A percentile compares a stretch with the other conserved stretches of the same genome.
Conservation (phyloP, 1,139 yeast species). For the Geotrichum europaeum region DNA sequence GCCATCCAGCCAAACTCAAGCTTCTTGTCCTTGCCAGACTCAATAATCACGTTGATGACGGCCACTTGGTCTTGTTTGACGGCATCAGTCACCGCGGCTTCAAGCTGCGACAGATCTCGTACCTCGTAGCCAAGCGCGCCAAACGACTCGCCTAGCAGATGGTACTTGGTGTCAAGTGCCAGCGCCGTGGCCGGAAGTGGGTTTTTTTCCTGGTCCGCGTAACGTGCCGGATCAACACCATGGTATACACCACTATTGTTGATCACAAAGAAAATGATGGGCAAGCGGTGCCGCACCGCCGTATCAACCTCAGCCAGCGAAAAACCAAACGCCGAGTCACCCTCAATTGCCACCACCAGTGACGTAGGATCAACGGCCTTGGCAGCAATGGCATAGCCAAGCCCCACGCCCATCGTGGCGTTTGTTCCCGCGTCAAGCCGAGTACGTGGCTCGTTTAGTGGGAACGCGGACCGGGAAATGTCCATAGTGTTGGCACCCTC, state of each 20-base stretch:
- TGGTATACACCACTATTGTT: slow-evolving; percentile 65
- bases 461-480: slow-evolving; percentile 53
- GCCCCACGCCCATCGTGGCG: slow-evolving; percentile 67
- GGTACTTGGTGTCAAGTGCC: slow-evolving; percentile 49
- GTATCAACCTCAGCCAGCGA: slow-evolving; percentile 63
- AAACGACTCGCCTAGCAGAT: slow-evolving; percentile 45
- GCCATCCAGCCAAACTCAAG: slow-evolving; percentile 62
- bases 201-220: slow-evolving; percentile 24
- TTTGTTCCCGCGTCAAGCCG: slow-evolving; percentile 64
- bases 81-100: slow-evolving; percentile 39
- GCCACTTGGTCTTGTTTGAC: slow-evolving; percentile 37
- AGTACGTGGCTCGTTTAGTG: slow-evolving; percentile 45
- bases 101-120: slow-evolving; percentile 38
- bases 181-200: slow-evolving; percentile 53
- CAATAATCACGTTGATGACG: slow-evolving; percentile 53
- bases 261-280: slow-evolving; percentile 54
- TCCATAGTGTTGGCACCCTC: slow-evolving; percentile 75
- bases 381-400: slow-evolving; percentile 61
- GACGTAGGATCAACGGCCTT: slow-evolving; percentile 43
- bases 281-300: slow-evolving; percentile 47
- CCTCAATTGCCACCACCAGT: slow-evolving; percentile 53
- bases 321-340: slow-evolving; percentile 69
- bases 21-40: slow-evolving; percentile 48
- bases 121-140: slow-evolving; percentile 53
- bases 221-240: slow-evolving; percentile 42